Percentiles rank a stretch among this genome's conserved stretches.
These are phyloP conservation scores for Paraphaeosphaeria minitans DNA, from an alignment of 2,329 filamentous ascomycete genomes.

Conservation along the genomic window DNA sequence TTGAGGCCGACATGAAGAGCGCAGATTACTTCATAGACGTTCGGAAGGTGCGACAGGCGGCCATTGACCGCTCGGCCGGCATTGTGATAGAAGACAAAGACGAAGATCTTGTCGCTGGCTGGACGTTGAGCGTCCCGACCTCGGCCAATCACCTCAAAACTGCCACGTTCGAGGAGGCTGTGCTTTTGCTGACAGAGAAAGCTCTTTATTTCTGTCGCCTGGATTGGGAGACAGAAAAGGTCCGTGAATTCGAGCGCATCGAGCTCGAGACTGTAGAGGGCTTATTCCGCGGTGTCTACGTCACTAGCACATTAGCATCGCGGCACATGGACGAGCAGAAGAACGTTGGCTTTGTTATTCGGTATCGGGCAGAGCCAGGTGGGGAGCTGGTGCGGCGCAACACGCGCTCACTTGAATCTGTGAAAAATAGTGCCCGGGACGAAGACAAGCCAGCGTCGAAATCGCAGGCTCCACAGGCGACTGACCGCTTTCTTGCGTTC, in stretches of 20 bases:
- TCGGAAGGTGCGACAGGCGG: constrained; percentile 80
- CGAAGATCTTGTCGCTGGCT: constrained; percentile 86
- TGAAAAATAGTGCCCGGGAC: constrained; percentile 39
- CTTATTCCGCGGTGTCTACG: constrained; percentile 83
- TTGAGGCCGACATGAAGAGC: constrained; percentile 90
- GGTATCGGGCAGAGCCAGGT: constrained; percentile 73
- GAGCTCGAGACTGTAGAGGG: constrained; percentile 73
- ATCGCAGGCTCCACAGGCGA: constrained; percentile 27
- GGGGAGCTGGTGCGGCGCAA: constrained; percentile 79
- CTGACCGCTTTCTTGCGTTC: constrained; percentile 56
- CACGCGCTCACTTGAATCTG: constrained; percentile 73
- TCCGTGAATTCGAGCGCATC: constrained; percentile 87
- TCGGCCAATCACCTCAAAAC: constrained; percentile 69
- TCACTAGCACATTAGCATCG: constrained; percentile 83
- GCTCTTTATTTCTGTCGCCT: constrained; percentile 90
- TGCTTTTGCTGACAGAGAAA: constrained; percentile 82
- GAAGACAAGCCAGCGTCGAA: constrained; percentile 23
- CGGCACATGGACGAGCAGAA: constrained; percentile 75
- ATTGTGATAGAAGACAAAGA: constrained; percentile 77
- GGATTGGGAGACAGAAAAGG: constrained; percentile 94
- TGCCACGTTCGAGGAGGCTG: constrained; percentile 82
- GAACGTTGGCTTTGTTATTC: constrained; percentile 84
- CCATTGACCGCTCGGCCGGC: constrained; percentile 85
- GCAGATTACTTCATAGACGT: constrained; percentile 90
- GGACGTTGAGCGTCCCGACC: constrained; percentile 82